Percentiles rank a stretch among this genome's conserved stretches.
These are phyloP conservation scores for Penicillium hesseltinei DNA, from an alignment of 2,329 filamentous ascomycete genomes.

Conservation along the genomic window DNA sequence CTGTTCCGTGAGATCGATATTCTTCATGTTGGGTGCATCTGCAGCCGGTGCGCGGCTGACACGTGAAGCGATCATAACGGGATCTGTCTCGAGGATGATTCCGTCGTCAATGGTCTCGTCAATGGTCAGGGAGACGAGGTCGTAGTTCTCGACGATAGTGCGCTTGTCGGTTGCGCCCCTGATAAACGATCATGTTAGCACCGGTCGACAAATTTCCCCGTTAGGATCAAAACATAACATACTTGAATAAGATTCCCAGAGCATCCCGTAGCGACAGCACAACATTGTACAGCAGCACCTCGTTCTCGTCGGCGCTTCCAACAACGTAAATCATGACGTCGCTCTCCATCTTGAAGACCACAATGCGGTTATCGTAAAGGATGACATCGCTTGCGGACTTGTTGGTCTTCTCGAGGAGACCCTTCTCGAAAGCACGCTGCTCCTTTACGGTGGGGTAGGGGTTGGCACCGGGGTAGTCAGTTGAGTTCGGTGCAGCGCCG, in stretches of 20 bases:
- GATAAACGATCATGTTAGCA: constrained; percentile 19
- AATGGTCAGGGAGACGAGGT: constrained; percentile 86
- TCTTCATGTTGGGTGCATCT: constrained; percentile 83
- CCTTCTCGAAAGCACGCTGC: constrained; percentile 96
- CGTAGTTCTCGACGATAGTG: constrained; percentile 98
- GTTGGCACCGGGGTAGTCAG: constrained; percentile 63
- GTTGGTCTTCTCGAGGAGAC: constrained; percentile 88
- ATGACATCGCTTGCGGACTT: constrained; percentile 97
- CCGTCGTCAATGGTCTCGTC: constrained; percentile 96
- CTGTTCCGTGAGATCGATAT: constrained; percentile 93
- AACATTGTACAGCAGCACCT: constrained; percentile 93
- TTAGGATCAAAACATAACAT: constrained; percentile 41
- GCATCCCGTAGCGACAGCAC: constrained; percentile 87
- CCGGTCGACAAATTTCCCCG: neutral
- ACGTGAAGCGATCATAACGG: constrained; percentile 85
- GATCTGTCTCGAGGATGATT: constrained; percentile 95
- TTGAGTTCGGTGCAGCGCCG: constrained; percentile 55
- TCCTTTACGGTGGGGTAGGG: constrained; percentile 88
- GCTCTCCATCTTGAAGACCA: constrained; percentile 96
- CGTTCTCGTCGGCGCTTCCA: constrained; percentile 88
- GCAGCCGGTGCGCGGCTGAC: constrained; percentile 90
- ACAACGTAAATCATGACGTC: constrained; percentile 97
- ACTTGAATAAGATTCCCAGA: constrained; percentile 91
- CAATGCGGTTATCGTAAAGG: constrained; percentile 92
- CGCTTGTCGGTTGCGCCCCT: constrained; percentile 97